These are phyloP conservation scores for Podaxis carcinomalis DNA, from an alignment of 768 basidiomycete genomes.

Conservation along the genomic window DNA sequence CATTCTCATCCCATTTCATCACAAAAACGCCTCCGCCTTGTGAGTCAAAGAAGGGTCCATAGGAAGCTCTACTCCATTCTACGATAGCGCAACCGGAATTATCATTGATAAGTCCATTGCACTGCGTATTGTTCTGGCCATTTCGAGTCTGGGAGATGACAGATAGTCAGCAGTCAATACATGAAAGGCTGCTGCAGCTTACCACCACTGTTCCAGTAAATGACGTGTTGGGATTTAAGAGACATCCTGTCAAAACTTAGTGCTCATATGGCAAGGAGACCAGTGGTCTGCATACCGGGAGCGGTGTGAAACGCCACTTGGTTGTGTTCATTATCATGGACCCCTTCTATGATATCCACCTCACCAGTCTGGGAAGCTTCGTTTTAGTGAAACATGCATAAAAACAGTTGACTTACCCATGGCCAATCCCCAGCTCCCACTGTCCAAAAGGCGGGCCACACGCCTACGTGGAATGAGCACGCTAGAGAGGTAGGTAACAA, in stretches of 20 bases:
- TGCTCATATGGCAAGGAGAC: neutral
- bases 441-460: conserved; percentile 88
- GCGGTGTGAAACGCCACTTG: conserved; percentile 81
- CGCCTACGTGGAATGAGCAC: conserved; percentile 36
- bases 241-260: conserved; percentile 16
- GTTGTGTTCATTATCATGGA: conserved; percentile 81
- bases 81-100: conserved; percentile 76
- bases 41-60: conserved; percentile 77
- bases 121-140: conserved; percentile 26
- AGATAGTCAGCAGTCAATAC: neutral
- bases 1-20: conserved; percentile 83
- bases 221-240: conserved; percentile 18
- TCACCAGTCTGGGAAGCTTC: conserved; percentile 49
- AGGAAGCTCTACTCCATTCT: conserved; percentile 80
- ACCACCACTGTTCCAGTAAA: conserved; percentile 14
- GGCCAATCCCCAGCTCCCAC: conserved; percentile 61
- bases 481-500: neutral
- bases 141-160: neutral
- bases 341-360: conserved; percentile 82
- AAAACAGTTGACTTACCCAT: conserved; percentile 34
- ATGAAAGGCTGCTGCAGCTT: neutral
- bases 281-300: conserved; percentile 36
- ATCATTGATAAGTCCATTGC: conserved; percentile 44
- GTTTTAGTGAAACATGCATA: neutral
- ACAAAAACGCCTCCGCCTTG: conserved; percentile 82